Percentiles rank a stretch among this genome's conserved stretches.
Evolutionary conservation across 208 protist species (phyloP).

Genomic region (Wallacemonas sp.): DNA sequence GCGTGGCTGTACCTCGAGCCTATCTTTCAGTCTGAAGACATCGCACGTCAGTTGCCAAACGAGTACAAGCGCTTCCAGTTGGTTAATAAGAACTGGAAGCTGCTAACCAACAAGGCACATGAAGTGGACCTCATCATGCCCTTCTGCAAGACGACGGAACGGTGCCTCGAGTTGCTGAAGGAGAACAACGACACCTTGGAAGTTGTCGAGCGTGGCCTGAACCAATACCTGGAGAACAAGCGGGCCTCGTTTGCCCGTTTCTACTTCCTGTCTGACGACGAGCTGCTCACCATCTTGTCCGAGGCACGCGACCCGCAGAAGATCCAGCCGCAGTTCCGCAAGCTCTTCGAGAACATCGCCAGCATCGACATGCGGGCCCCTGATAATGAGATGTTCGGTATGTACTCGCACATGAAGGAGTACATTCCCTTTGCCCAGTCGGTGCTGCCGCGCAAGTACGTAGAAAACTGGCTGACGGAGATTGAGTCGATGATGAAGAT

Average conservation of each 20-base stretch:
- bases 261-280: constrained; percentile 93
- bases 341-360: constrained; percentile 96
- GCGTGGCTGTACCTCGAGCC: constrained; percentile 97
- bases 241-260: constrained; percentile 92
- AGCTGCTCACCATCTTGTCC: constrained; percentile 94
- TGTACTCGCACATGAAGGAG: constrained; percentile 96
- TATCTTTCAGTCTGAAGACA: constrained; percentile 97
- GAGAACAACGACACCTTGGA: constrained; percentile 95
- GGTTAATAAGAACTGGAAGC: constrained; percentile 95
- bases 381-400: constrained; percentile 93
- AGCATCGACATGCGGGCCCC: constrained; percentile 87
- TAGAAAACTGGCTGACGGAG: constrained; percentile 97
- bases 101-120: constrained; percentile 84
- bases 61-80: constrained; percentile 93
- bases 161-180: constrained; percentile 82
- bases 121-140: constrained; percentile 75
- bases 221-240: constrained; percentile 97
- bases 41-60: constrained; percentile 91
- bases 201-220: constrained; percentile 94
- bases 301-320: constrained; percentile 94
- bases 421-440: constrained; percentile 92
- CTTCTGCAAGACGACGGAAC: constrained; percentile 83
- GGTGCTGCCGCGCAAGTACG: constrained; percentile 93
- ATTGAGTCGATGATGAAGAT: constrained; percentile 95
- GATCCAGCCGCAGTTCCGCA: constrained; percentile 96